A percentile compares a stretch with the other conserved stretches of the same genome.
These are phyloP conservation scores for Pseudogymnoascus sp. DNA, from an alignment of 2,329 filamentous ascomycete species.

Conservation along the genomic window DNA sequence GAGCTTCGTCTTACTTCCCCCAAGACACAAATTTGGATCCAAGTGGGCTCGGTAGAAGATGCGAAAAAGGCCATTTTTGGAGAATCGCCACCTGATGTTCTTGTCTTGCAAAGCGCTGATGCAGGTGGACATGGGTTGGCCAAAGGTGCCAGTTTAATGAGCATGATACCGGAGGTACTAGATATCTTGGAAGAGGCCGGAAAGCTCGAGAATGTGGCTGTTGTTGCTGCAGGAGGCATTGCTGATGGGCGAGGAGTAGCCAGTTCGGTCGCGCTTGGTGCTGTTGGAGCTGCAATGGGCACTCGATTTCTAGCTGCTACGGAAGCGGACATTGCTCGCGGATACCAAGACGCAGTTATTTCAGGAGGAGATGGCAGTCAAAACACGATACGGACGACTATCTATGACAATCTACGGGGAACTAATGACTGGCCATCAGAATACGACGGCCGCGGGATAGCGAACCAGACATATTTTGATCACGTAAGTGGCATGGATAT, in stretches of 20 bases:
- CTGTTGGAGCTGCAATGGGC: conserved; percentile 37
- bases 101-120: conserved; percentile 25
- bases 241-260: conserved; percentile 27
- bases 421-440: conserved; percentile 47
- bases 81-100: conserved; percentile 18
- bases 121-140: conserved; percentile 24
- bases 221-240: conserved; percentile 23
- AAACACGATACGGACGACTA: conserved; percentile 37
- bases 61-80: conserved; percentile 13
- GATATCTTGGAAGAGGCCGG: not conserved
- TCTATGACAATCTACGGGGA: conserved; percentile 44
- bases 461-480: conserved; percentile 42
- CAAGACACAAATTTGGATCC: conserved; percentile 20
- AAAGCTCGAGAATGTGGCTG: not conserved
- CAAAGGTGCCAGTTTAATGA: not conserved
- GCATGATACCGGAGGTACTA: conserved; percentile 11
- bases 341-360: conserved; percentile 39
- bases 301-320: conserved; percentile 39
- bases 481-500: conserved; percentile 21
- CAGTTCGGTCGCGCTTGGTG: conserved; percentile 27
- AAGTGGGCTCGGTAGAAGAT: conserved; percentile 20
- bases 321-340: conserved; percentile 38
- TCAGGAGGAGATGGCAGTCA: conserved; percentile 39
- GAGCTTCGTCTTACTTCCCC: conserved; percentile 14
- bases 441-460: conserved; percentile 48